phyloP scores from a whole-genome alignment of 2,329 filamentous ascomycete genomes.

The Pseudogymnoascus sp. region DNA sequence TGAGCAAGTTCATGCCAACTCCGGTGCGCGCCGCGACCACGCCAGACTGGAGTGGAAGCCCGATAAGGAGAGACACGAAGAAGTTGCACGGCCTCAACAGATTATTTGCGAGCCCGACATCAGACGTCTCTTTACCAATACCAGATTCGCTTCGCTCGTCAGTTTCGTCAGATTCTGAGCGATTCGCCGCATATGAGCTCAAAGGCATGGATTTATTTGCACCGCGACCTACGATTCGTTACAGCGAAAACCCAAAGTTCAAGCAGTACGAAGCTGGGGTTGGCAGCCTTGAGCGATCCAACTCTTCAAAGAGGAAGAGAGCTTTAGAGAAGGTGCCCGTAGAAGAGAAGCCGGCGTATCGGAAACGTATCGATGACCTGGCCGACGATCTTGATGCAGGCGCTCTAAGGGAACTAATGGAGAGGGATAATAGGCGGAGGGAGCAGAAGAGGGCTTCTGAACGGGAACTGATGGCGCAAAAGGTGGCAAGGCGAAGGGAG shows the following conservation, averaged over 20 bases:
- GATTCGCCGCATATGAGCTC: constrained; percentile 65
- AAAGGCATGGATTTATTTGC: constrained; percentile 74
- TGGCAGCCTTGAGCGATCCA: constrained; percentile 32
- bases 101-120: constrained; percentile 49
- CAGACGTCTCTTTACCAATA: constrained; percentile 64
- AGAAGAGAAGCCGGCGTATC: constrained; percentile 52
- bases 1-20: constrained; percentile 63
- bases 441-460: constrained; percentile 66
- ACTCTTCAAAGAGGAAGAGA: constrained; percentile 42
- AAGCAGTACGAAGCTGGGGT: constrained; percentile 36
- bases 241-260: constrained; percentile 57
- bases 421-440: constrained; percentile 73
- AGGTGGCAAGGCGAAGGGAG: constrained; percentile 59
- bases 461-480: constrained; percentile 57
- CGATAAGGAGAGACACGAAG: constrained; percentile 56
- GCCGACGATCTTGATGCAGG: constrained; percentile 81
- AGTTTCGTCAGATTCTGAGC: constrained; percentile 67
- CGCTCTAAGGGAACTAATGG: constrained; percentile 80
- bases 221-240: constrained; percentile 76
- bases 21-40: constrained; percentile 52
- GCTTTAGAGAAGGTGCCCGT: constrained; percentile 42
- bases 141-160: constrained; percentile 69
- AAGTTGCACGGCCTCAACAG: constrained; percentile 50
- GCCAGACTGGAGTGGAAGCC: constrained; percentile 51
- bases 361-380: constrained; percentile 60